These are phyloP conservation scores for Physcia stellaris DNA, from an alignment of 495 filamentous ascomycete species.

Conservation along the genomic window DNA sequence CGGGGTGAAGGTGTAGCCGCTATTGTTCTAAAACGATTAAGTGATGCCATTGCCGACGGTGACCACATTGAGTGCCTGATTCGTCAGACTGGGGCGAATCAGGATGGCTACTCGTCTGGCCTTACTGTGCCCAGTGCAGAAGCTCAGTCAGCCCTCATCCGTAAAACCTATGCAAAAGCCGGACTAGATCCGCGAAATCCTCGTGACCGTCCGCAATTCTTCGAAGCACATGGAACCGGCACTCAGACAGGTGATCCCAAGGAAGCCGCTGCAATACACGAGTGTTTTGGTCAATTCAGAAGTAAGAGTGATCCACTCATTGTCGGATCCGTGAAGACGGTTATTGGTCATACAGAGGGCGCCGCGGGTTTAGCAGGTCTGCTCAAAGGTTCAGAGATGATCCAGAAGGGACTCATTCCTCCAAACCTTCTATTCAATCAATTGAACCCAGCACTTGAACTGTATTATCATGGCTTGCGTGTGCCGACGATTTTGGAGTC, in stretches of 20 bases:
- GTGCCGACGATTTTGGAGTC: constrained; percentile 2
- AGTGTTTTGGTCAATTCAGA: constrained; percentile 4
- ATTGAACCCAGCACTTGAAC: constrained; percentile 31
- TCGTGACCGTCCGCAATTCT: constrained; percentile 22
- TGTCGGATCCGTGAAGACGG: constrained; percentile 43
- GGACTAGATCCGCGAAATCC: constrained; percentile 21
- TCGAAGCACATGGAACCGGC: constrained; percentile 30
- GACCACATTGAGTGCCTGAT: constrained; percentile 28
- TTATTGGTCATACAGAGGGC: constrained; percentile 42
- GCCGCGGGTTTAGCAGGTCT: constrained; percentile 20
- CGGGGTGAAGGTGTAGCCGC: constrained; percentile 31
- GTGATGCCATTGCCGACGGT: constrained; percentile 21
- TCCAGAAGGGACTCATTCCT: constrained; percentile 38
- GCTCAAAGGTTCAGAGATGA: constrained; percentile 24
- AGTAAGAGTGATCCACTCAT: constrained; percentile 10
- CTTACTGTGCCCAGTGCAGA: constrained; percentile 24
- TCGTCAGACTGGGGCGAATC: constrained; percentile 23
- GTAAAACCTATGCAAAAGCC: constrained; percentile 19
- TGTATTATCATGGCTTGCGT: constrained; percentile 6
- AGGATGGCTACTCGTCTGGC: constrained; percentile 25
- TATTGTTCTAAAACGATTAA: constrained; percentile 27
- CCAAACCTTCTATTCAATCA: constrained; percentile 42
- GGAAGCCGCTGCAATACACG: constrained; percentile 20
- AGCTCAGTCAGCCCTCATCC: constrained; percentile 24
- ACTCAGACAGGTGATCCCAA: constrained; percentile 29